Percentiles rank a stretch among this genome's conserved stretches.
These are phyloP conservation scores for Clitoria ternatea DNA, from an alignment of 306 rosid genomes.

Conservation along the genomic window DNA sequence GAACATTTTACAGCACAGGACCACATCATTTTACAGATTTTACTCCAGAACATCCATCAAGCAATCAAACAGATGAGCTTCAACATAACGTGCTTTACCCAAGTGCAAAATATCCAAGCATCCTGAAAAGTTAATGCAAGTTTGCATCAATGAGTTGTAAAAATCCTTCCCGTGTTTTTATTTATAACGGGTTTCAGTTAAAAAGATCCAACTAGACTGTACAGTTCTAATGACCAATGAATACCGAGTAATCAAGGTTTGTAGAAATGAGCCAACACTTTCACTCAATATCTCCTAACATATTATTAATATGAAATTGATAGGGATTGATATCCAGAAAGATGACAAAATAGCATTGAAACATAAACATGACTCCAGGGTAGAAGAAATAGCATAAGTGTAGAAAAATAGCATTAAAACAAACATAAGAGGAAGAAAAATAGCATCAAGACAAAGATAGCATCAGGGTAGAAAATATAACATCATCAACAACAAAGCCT, in stretches of 20 bases:
- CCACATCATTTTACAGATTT: conserved; percentile 13
- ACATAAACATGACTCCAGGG: too few relatives aligned
- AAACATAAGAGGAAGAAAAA: too few relatives aligned
- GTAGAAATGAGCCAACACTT: not conserved
- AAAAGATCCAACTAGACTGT: not conserved
- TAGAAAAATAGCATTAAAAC: too few relatives aligned
- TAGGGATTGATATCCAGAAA: too few relatives aligned
- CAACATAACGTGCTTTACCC: conserved; percentile 18
- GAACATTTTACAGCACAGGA: conserved; percentile 14
- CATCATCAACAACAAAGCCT: too few relatives aligned
- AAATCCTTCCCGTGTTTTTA: not conserved
- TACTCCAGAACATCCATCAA: conserved; percentile 7
- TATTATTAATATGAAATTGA: not conserved
- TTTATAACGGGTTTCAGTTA: not conserved
- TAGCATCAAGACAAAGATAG: too few relatives aligned
- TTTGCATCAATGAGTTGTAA: conserved; percentile 14
- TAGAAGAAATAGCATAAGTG: too few relatives aligned
- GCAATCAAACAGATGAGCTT: not conserved
- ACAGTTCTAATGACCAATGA: not conserved
- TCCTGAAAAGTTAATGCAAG: conserved; percentile 25
- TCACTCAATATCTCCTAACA: not conserved
- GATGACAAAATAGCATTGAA: too few relatives aligned
- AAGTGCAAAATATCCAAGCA: conserved; percentile 44
- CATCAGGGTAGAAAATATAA: too few relatives aligned
- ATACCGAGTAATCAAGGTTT: not conserved